These are phyloP conservation scores for cucumber (Cucumis sativus) DNA, from an alignment of 306 rosid species.

Conservation along the genomic window Cucumber_9930_V3 NC_026659.2:565501-566000, in stretches of 20 bases:
- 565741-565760: not conserved
- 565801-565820: not conserved
- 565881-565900: not conserved
- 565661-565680: not conserved
- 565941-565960: not conserved
- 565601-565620: not conserved
- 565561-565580: too few species aligned
- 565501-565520: not conserved
- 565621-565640: too few species aligned
- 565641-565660: not conserved
- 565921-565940: not conserved
- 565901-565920: not conserved
- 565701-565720: not conserved
- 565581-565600: too few species aligned
- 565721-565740: not conserved
- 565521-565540: not conserved
- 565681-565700: not conserved
- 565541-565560: not conserved
- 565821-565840: not conserved
- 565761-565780: not conserved
- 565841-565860: not conserved
- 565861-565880: not conserved
- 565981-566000: conserved; percentile 1
- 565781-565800: not conserved
- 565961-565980: not conserved